A percentile compares a stretch with the other conserved stretches of the same genome.
phyloP scores from a whole-genome alignment of 495 filamentous ascomycete species.

The Penicillium daleae region DNA sequence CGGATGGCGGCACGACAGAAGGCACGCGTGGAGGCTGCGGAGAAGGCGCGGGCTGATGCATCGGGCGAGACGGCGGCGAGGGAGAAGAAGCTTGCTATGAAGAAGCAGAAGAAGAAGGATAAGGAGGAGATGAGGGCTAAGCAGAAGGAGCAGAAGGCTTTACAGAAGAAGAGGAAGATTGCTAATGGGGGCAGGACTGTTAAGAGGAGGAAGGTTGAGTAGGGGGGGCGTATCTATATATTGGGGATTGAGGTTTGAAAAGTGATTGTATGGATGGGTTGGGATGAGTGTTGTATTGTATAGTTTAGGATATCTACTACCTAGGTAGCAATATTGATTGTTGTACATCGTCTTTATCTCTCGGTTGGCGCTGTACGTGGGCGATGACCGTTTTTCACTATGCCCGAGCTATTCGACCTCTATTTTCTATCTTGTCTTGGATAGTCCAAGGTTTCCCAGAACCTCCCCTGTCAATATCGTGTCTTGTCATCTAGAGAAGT shows the following conservation, averaged over 20 bases:
- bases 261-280: not conserved
- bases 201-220: conserved; percentile 7
- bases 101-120: conserved; percentile 1
- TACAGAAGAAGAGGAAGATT: conserved; percentile 1
- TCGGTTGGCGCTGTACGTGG: too few species aligned
- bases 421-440: too few species aligned
- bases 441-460: too few species aligned
- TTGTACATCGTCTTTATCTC: not conserved
- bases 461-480: too few species aligned
- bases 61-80: not conserved
- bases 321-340: too few species aligned
- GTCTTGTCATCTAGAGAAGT: too few species aligned
- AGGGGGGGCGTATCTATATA: not conserved
- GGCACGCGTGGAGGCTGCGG: not conserved
- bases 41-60: not conserved
- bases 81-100: not conserved
- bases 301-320: too few species aligned
- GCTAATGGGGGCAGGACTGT: not conserved
- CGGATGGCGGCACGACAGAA: not conserved
- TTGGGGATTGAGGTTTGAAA: not conserved
- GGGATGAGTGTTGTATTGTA: not conserved
- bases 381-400: too few species aligned
- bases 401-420: too few species aligned
- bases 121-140: conserved; percentile 3
- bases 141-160: conserved; percentile 6